These are phyloP conservation scores for Aspergillus sparsus DNA, from an alignment of 495 filamentous ascomycete genomes.

Conservation along the genomic window DNA sequence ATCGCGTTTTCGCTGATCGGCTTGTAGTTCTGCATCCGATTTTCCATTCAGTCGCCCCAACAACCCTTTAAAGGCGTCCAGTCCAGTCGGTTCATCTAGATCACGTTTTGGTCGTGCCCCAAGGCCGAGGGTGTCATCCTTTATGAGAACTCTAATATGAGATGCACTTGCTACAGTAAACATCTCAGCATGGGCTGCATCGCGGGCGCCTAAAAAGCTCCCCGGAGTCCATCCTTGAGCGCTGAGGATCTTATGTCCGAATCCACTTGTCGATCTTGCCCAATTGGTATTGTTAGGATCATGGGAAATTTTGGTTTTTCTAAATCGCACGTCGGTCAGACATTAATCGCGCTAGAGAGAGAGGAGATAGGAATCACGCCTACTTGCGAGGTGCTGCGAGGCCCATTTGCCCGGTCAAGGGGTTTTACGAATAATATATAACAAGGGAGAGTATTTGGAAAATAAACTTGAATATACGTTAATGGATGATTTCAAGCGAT, in stretches of 20 bases:
- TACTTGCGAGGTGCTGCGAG: slow-evolving; percentile 74
- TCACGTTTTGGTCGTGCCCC: slow-evolving; percentile 71
- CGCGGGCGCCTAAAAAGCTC: slow-evolving; percentile 69
- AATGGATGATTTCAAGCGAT: no score
- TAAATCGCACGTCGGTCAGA: slow-evolving; percentile 32
- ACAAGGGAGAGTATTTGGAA: background rate
- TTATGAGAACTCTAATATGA: slow-evolving; percentile 75
- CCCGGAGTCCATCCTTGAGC: slow-evolving; percentile 90
- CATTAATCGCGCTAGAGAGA: background rate
- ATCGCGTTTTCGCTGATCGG: slow-evolving; percentile 62
- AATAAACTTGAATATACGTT: background rate
- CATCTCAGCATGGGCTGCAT: slow-evolving; percentile 69
- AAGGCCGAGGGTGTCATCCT: slow-evolving; percentile 86
- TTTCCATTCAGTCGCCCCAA: slow-evolving; percentile 90
- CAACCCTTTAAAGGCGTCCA: slow-evolving; percentile 79
- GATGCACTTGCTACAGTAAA: slow-evolving; percentile 75
- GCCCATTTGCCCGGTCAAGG: slow-evolving; percentile 56
- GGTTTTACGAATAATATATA: background rate
- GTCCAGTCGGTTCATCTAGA: slow-evolving; percentile 69
- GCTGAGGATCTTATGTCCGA: slow-evolving; percentile 83
- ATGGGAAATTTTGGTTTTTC: slow-evolving; percentile 76
- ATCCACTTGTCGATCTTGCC: slow-evolving; percentile 76
- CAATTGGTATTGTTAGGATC: slow-evolving; percentile 95
- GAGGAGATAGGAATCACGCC: slow-evolving; percentile 5
- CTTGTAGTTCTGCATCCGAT: slow-evolving; percentile 63